A percentile compares a stretch with the other conserved stretches of the same genome.
phyloP scores from a whole-genome alignment of 495 filamentous ascomycete genomes.

The Apiosordaria backusii region DNA sequence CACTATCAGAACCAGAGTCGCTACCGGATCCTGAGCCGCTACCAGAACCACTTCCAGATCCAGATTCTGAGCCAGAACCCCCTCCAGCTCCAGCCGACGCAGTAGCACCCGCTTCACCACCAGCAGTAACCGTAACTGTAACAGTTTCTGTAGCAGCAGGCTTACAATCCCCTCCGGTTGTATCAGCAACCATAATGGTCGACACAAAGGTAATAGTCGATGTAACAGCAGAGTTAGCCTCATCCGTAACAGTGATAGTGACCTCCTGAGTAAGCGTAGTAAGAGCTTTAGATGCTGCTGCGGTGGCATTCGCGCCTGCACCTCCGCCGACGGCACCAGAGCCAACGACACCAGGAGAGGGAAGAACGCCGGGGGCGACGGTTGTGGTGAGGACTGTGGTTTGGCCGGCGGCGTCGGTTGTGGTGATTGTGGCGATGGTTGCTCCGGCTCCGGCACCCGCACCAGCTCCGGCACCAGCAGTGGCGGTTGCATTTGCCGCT shows the following conservation, averaged over 20 bases:
- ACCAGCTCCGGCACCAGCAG: neutral
- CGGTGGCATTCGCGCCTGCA: neutral
- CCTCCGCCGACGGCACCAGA: neutral
- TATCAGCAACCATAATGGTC: slow-evolving; percentile 9
- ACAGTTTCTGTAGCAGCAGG: slow-evolving; percentile 1
- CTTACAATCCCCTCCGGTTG: neutral
- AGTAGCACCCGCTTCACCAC: neutral
- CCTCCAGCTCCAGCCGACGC: neutral
- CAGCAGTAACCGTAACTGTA: slow-evolving; percentile 1
- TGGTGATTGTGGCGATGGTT: slow-evolving; percentile 6
- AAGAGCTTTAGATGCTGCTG: slow-evolving; percentile 1
- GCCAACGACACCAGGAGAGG: neutral
- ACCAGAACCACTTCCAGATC: neutral
- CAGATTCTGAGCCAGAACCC: neutral
- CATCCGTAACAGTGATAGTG: slow-evolving; percentile 15
- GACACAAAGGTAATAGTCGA: slow-evolving; percentile 17
- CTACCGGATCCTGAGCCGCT: slow-evolving; percentile 3
- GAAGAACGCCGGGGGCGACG: slow-evolving; percentile 10
- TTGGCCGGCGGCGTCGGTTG: slow-evolving; percentile 11
- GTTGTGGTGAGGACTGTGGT: slow-evolving; percentile 5
- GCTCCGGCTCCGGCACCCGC: neutral
- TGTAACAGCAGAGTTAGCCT: neutral
- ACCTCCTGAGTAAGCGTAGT: slow-evolving; percentile 16
- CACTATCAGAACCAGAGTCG: slow-evolving; percentile 5
- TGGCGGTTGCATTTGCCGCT: neutral